A percentile compares a stretch with the other conserved stretches of the same genome.
Evolutionary conservation across 1,139 yeast species (phyloP).

Genomic region (Arxiozyma heterogenica): DNA sequence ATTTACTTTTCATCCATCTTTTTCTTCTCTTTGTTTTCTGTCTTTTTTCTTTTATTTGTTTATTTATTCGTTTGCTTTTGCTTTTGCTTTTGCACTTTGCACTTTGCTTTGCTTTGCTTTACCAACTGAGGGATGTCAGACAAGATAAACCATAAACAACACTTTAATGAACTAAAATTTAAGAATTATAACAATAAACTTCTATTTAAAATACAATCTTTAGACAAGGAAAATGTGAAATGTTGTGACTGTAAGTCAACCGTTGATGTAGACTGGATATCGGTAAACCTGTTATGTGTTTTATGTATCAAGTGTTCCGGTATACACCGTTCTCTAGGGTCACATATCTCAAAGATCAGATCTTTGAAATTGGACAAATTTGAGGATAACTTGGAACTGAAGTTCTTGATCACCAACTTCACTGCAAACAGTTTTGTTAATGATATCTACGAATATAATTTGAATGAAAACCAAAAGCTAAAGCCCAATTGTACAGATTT

Average conservation of each 20-base stretch:
- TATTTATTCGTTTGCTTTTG: too few relatives aligned
- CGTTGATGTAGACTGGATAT: constrained; percentile 77
- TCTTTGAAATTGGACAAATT: constrained; percentile 69
- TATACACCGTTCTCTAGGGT: constrained; percentile 66
- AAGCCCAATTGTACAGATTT: constrained; percentile 24
- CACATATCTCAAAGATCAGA: constrained; percentile 65
- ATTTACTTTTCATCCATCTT: too few relatives aligned
- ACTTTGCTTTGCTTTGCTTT: too few relatives aligned
- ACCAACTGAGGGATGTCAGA: not conserved
- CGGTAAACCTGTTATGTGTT: constrained; percentile 62
- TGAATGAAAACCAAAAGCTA: constrained; percentile 36
- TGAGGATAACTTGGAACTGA: constrained; percentile 44
- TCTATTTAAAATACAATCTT: constrained; percentile 39
- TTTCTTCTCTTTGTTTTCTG: too few relatives aligned
- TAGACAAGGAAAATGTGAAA: constrained; percentile 46
- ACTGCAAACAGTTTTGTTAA: constrained; percentile 62
- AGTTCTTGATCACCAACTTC: constrained; percentile 35
- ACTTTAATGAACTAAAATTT: constrained; percentile 7
- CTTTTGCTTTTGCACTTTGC: too few relatives aligned
- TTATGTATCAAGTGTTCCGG: constrained; percentile 79
- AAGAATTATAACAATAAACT: constrained; percentile 4
- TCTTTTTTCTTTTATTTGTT: too few relatives aligned
- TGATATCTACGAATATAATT: constrained; percentile 43
- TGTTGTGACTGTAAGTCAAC: constrained; percentile 76
- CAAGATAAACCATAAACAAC: constrained; percentile 2